Conservation (phyloP, 495 filamentous ascomycete genomes). For the Penicillium waksmanii region DNA sequence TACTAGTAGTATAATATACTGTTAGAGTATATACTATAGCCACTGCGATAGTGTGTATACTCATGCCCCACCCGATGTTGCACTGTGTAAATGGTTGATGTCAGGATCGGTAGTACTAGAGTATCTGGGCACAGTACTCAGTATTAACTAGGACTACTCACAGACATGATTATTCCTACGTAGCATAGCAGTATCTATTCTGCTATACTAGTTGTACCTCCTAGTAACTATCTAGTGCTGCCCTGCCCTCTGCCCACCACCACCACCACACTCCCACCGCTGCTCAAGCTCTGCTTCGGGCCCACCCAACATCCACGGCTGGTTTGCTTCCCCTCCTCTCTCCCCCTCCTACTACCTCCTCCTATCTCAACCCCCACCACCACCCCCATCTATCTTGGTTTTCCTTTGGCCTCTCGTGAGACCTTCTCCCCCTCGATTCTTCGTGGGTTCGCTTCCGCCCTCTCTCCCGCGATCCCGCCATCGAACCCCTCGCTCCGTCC, state of each 20-base stretch:
- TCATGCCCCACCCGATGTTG: background rate
- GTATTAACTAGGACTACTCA: background rate
- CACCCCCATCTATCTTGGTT: constrained; percentile 12
- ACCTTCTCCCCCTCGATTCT: constrained; percentile 12
- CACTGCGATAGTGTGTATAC: too few relatives aligned
- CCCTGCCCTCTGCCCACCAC: too few relatives aligned
- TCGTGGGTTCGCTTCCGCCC: constrained; percentile 14
- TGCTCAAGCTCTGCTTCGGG: constrained; percentile 32
- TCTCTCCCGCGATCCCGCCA: constrained; percentile 8
- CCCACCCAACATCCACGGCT: constrained; percentile 29
- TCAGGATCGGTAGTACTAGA: constrained; percentile 21
- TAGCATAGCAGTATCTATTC: too few relatives aligned
- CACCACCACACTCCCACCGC: too few relatives aligned
- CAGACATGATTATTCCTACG: too few relatives aligned
- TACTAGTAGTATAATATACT: too few relatives aligned
- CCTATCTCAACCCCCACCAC: constrained; percentile 29
- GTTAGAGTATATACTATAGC: too few relatives aligned
- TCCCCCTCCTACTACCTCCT: constrained; percentile 27
- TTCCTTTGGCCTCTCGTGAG: background rate
- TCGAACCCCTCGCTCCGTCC: constrained; percentile 22
- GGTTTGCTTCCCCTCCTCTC: constrained; percentile 26
- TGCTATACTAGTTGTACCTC: too few relatives aligned
- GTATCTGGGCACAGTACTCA: background rate
- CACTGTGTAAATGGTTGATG: constrained; percentile 33
- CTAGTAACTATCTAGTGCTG: too few relatives aligned